phyloP scores from a whole-genome alignment of 495 filamentous ascomycete species.

The Hypoxylon cercidicola region DNA sequence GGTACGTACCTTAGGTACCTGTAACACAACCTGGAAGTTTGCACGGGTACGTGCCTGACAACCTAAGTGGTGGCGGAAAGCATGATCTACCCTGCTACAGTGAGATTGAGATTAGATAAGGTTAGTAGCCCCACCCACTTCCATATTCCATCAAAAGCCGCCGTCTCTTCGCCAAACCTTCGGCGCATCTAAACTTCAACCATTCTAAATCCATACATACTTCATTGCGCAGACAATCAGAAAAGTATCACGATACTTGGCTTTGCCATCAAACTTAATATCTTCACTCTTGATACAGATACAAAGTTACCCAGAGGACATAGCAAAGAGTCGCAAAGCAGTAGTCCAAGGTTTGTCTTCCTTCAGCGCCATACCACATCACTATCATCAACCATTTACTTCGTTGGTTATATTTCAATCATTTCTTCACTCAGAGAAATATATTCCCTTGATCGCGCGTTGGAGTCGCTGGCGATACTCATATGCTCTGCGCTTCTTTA shows the following conservation, averaged over 20 bases:
- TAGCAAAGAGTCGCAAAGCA: too few relatives aligned
- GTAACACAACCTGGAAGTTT: too few relatives aligned
- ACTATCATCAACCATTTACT: neutral
- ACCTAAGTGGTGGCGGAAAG: too few relatives aligned
- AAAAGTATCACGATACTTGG: slow-evolving; percentile 18
- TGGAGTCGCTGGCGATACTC: slow-evolving; percentile 3
- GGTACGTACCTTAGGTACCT: slow-evolving; percentile 7
- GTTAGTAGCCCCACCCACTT: slow-evolving; percentile 20
- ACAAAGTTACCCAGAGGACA: too few relatives aligned
- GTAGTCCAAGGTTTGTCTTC: slow-evolving; percentile 21
- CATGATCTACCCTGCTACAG: too few relatives aligned
- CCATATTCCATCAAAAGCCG: slow-evolving; percentile 9
- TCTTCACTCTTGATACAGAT: neutral
- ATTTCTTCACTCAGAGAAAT: neutral
- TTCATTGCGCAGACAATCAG: slow-evolving; percentile 4
- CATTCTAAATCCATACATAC: too few relatives aligned
- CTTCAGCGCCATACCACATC: neutral
- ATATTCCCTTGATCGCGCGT: slow-evolving; percentile 17
- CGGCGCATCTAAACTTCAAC: neutral
- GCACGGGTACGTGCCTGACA: too few relatives aligned
- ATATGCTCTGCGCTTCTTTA: slow-evolving; percentile 19
- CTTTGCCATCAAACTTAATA: neutral
- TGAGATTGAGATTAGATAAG: slow-evolving; percentile 39
- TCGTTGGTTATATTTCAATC: neutral
- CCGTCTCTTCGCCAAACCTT: neutral